Conservation (phyloP, 2,329 filamentous ascomycete genomes). For the Talaromyces rugulosus region DNA sequence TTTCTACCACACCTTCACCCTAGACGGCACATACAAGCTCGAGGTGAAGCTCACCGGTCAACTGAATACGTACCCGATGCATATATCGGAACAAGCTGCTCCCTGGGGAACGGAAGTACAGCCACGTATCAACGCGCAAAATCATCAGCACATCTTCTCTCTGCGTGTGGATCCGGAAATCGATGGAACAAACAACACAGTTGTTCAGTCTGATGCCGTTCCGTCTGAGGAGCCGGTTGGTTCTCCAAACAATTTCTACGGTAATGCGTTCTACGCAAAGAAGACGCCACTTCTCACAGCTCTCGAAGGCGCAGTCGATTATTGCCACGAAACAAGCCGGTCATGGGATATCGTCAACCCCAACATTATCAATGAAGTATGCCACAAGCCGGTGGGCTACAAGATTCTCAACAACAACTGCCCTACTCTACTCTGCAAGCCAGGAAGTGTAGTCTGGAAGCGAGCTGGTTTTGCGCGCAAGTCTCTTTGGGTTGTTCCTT, state of each 20-base stretch:
- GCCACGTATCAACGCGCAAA: constrained; percentile 86
- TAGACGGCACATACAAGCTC: constrained; percentile 86
- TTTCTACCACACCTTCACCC: constrained; percentile 83
- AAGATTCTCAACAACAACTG: constrained; percentile 87
- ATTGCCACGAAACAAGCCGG: constrained; percentile 72
- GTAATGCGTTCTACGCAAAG: constrained; percentile 83
- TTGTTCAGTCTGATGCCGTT: constrained; percentile 76
- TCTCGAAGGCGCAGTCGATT: constrained; percentile 67
- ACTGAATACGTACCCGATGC: constrained; percentile 83
- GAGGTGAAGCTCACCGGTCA: constrained; percentile 91
- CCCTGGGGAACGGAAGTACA: constrained; percentile 92
- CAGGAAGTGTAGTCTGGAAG: constrained; percentile 80
- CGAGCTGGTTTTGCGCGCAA: constrained; percentile 82
- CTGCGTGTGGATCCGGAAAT: constrained; percentile 82
- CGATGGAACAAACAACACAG: constrained; percentile 77
- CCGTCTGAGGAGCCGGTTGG: constrained; percentile 69
- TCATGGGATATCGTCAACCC: constrained; percentile 91
- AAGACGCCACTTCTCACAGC: constrained; percentile 74
- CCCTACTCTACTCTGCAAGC: constrained; percentile 71
- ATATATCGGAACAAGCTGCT: constrained; percentile 71
- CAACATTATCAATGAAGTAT: constrained; percentile 75
- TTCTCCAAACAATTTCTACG: constrained; percentile 76
- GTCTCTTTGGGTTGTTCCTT: constrained; percentile 67
- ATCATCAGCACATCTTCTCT: constrained; percentile 94
- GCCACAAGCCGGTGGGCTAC: constrained; percentile 77